These are phyloP conservation scores for Penicillium antarcticum DNA, from an alignment of 495 filamentous ascomycete genomes.

Conservation along the genomic window DNA sequence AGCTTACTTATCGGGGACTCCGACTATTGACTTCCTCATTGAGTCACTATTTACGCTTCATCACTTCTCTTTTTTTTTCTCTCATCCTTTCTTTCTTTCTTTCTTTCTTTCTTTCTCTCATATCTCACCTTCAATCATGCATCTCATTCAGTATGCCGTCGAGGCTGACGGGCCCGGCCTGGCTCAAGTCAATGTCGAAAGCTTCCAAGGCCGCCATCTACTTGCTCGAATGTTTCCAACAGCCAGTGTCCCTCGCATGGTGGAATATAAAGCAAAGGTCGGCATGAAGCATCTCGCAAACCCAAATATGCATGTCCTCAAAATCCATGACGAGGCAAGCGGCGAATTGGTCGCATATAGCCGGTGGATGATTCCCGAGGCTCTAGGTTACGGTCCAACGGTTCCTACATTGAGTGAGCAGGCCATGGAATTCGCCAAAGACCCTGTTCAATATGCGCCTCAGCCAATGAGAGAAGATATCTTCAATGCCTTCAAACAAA, in stretches of 20 bases:
- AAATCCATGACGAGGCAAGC: constrained; percentile 12
- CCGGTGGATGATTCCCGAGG: constrained; percentile 21
- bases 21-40: too few relatives aligned
- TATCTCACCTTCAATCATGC: neutral
- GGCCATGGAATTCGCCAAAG: constrained; percentile 9
- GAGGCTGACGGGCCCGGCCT: constrained; percentile 18
- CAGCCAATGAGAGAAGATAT: constrained; percentile 17
- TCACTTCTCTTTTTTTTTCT: neutral
- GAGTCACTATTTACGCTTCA: too few relatives aligned
- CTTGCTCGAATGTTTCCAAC: constrained; percentile 17
- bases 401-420: constrained; percentile 16
- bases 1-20: too few relatives aligned
- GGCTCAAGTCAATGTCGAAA: constrained; percentile 20
- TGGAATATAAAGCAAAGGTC: constrained; percentile 15
- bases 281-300: constrained; percentile 23
- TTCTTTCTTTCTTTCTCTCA: neutral
- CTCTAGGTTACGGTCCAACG: constrained; percentile 1
- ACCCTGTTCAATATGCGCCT: constrained; percentile 13
- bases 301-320: constrained; percentile 25
- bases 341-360: constrained; percentile 16
- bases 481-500: constrained; percentile 9
- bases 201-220: constrained; percentile 11
- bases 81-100: neutral
- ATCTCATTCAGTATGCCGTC: constrained; percentile 18
- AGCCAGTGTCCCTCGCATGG: constrained; percentile 1